These are phyloP conservation scores for Synura sp. DNA, from an alignment of 352 stramenopile species.

Conservation along the genomic window DNA sequence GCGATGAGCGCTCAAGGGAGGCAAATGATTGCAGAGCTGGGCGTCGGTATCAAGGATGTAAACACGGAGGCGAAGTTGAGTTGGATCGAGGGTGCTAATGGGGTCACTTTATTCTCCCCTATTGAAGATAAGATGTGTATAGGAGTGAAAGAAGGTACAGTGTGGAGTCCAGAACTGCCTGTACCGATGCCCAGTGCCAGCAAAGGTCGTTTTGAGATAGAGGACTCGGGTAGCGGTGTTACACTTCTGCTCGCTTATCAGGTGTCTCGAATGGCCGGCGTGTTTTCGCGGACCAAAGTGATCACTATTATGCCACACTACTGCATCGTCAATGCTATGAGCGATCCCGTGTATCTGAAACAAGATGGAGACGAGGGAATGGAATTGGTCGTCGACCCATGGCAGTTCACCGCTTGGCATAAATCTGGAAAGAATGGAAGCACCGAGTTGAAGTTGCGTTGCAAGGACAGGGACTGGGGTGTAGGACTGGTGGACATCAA, in stretches of 20 bases:
- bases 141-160: background rate
- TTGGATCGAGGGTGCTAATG: conserved; percentile 14
- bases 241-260: conserved; percentile 13
- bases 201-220: conserved; percentile 33
- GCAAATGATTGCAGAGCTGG: no score
- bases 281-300: conserved; percentile 20
- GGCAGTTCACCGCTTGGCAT: background rate
- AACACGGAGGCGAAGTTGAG: background rate
- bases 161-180: no score
- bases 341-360: background rate
- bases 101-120: background rate
- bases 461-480: background rate
- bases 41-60: no score
- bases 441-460: background rate
- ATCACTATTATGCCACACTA: conserved; percentile 25
- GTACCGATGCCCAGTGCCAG: no score
- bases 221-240: background rate
- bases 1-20: no score
- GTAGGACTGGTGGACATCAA: conserved; percentile 22
- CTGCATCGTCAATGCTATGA: conserved; percentile 13
- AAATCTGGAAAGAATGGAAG: background rate
- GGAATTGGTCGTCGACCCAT: background rate
- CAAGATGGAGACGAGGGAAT: background rate
- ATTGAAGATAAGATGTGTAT: background rate
- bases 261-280: background rate